Conservation (phyloP, 2,329 filamentous ascomycete genomes). For the Blastomyces emzantsi region DNA sequence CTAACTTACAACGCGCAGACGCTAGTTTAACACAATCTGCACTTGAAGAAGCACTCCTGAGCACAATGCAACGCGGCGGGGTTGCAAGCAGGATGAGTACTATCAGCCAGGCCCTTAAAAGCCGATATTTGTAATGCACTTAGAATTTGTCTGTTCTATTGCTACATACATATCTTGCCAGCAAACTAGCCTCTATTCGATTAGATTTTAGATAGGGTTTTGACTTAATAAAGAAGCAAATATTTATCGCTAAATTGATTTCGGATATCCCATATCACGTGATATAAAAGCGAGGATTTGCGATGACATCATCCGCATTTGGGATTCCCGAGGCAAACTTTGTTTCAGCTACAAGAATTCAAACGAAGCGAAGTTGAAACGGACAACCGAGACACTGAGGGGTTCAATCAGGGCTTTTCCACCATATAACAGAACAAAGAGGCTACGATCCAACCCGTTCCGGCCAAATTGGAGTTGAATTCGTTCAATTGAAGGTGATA, state of each 20-base stretch:
- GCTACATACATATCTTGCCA: not conserved
- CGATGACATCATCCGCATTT: not conserved
- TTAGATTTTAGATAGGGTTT: not conserved
- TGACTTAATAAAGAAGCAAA: not conserved
- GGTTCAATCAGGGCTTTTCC: not conserved
- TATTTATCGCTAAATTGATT: too few relatives aligned
- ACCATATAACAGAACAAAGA: not conserved
- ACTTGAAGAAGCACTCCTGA: conserved; percentile 54
- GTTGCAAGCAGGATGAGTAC: conserved; percentile 44
- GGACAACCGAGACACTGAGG: not conserved
- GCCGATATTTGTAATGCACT: conserved; percentile 38
- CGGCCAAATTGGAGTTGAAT: not conserved
- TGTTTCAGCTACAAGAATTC: not conserved
- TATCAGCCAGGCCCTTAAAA: conserved; percentile 47
- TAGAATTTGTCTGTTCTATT: not conserved
- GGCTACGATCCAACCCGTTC: not conserved
- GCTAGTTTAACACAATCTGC: conserved; percentile 57
- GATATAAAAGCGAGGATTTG: not conserved
- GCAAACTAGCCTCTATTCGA: not conserved
- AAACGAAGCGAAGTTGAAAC: not conserved
- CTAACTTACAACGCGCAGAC: conserved; percentile 32
- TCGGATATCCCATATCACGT: not conserved
- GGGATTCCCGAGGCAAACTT: not conserved
- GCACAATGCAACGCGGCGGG: conserved; percentile 50
- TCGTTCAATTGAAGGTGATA: not conserved